Evolutionary conservation across 73 alveolate species (phyloP).

Genomic region (Breviolum minutum): DNA sequence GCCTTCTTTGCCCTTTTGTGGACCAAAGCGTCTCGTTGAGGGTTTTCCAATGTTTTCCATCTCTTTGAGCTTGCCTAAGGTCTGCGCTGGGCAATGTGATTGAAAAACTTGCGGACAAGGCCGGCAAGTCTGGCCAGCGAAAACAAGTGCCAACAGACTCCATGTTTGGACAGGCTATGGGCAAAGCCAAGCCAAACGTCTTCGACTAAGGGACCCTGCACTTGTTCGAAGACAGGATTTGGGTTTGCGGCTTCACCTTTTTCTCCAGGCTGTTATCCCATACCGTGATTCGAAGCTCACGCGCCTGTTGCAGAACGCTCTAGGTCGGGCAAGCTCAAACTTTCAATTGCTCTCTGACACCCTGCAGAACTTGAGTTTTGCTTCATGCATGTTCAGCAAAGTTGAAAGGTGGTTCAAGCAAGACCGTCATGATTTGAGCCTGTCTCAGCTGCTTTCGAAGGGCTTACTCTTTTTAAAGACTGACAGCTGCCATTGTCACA

Average conservation of each 20-base stretch:
- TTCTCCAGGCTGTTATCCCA: slow-evolving; percentile 98
- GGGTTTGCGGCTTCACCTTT: slow-evolving; percentile 97
- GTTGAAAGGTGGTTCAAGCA: slow-evolving; percentile 97
- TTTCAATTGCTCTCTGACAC: too few species aligned
- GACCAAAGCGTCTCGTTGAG: not conserved
- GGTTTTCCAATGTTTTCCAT: not conserved
- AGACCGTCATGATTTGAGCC: slow-evolving; percentile 99
- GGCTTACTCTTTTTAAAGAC: not conserved
- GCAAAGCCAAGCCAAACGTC: slow-evolving; percentile 69
- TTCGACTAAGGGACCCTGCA: not conserved
- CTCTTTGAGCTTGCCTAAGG: not conserved
- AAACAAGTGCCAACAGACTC: not conserved
- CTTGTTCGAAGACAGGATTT: slow-evolving; percentile 99
- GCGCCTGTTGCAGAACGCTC: slow-evolving; percentile 99
- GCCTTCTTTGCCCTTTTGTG: not conserved
- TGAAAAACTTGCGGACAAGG: slow-evolving; percentile 98
- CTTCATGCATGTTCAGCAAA: not conserved
- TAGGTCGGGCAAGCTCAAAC: slow-evolving; percentile 95
- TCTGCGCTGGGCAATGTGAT: slow-evolving; percentile 96
- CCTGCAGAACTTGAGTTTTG: too few species aligned
- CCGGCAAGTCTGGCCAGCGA: not conserved
- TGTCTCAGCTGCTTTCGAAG: slow-evolving; percentile 96
- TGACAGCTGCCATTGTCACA: not conserved
- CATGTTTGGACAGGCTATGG: slow-evolving; percentile 44
- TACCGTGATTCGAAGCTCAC: slow-evolving; percentile 99